A percentile compares a stretch with the other conserved stretches of the same genome.
Evolutionary conservation across 768 basidiomycete genomes (phyloP).

Genomic region (Pleurotus pulmonarius): DNA sequence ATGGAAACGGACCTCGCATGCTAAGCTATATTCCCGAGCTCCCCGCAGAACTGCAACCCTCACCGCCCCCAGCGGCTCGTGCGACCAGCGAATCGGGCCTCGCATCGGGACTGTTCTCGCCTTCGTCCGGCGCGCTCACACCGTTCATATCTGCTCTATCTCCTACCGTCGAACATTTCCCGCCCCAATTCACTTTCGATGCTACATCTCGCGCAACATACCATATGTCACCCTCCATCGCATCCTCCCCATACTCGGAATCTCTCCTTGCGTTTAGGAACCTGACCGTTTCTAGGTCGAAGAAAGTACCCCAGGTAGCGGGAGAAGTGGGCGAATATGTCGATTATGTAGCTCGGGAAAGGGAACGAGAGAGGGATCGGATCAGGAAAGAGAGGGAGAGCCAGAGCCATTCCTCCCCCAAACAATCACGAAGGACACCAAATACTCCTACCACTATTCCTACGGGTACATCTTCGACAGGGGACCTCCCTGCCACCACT

Average conservation of each 20-base stretch:
- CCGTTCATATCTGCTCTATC: conserved; percentile 10
- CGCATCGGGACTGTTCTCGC: neutral
- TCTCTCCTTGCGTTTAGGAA: conserved; percentile 43
- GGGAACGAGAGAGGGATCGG: conserved; percentile 75
- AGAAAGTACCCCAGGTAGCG: conserved; percentile 50
- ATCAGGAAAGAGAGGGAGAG: conserved; percentile 64
- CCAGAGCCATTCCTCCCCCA: conserved; percentile 23
- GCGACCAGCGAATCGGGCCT: conserved; percentile 2
- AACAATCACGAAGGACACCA: conserved; percentile 29
- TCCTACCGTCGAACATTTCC: conserved; percentile 10
- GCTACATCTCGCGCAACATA: neutral
- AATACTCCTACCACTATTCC: conserved; percentile 25
- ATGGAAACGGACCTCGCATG: neutral
- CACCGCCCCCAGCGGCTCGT: conserved; percentile 23
- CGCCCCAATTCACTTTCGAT: neutral
- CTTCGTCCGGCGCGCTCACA: conserved; percentile 1
- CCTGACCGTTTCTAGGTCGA: conserved; percentile 47
- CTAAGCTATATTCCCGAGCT: conserved; percentile 58
- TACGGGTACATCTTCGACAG: conserved; percentile 14
- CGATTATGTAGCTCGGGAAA: conserved; percentile 70
- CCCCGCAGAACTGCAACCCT: conserved; percentile 57
- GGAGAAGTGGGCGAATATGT: conserved; percentile 66
- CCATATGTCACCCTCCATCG: conserved; percentile 26
- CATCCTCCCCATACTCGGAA: conserved; percentile 21
- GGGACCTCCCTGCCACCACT: conserved; percentile 10